phyloP scores from a whole-genome alignment of 2,329 filamentous ascomycete genomes.

The Didymella lethalis region DNA sequence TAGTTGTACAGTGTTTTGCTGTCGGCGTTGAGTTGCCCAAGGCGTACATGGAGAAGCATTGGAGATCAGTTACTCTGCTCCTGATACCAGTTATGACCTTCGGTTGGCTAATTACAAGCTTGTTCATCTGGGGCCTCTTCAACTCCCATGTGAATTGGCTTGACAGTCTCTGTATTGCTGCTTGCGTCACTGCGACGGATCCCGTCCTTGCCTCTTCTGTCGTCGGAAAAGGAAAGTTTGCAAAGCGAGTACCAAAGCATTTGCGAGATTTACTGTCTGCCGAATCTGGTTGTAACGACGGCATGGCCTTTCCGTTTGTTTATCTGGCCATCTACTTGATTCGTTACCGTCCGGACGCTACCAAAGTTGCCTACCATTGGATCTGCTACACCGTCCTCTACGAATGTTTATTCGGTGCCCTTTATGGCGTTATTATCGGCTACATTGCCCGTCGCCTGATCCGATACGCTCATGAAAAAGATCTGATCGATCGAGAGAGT shows the following conservation, averaged over 20 bases:
- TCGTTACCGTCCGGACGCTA: slow-evolving; percentile 74
- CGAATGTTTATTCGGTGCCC: slow-evolving; percentile 90
- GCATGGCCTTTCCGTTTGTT: slow-evolving; percentile 98
- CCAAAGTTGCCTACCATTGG: slow-evolving; percentile 81
- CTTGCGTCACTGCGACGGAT: slow-evolving; percentile 96
- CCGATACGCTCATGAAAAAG: slow-evolving; percentile 81
- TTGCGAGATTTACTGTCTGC: slow-evolving; percentile 92
- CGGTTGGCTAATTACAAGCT: slow-evolving; percentile 90
- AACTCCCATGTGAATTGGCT: slow-evolving; percentile 82
- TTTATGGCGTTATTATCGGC: slow-evolving; percentile 87
- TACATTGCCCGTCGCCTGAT: slow-evolving; percentile 92
- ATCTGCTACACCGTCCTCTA: slow-evolving; percentile 90
- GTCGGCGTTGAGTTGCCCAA: slow-evolving; percentile 90
- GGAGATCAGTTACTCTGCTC: slow-evolving; percentile 88
- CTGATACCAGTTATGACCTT: slow-evolving; percentile 97
- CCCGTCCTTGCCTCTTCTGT: slow-evolving; percentile 96
- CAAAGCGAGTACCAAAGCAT: slow-evolving; percentile 96
- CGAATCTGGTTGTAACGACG: slow-evolving; percentile 98
- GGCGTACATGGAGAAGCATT: slow-evolving; percentile 97
- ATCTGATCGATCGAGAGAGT: slow-evolving; percentile 93
- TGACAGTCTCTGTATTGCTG: slow-evolving; percentile 84
- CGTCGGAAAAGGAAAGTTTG: slow-evolving; percentile 98
- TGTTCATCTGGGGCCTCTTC: slow-evolving; percentile 92
- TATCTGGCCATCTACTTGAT: slow-evolving; percentile 93
- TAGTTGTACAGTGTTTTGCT: slow-evolving; percentile 92